Evolutionary conservation across 306 rosid species (phyloP).

Genomic region (Gastrolobium bilobum): DNA sequence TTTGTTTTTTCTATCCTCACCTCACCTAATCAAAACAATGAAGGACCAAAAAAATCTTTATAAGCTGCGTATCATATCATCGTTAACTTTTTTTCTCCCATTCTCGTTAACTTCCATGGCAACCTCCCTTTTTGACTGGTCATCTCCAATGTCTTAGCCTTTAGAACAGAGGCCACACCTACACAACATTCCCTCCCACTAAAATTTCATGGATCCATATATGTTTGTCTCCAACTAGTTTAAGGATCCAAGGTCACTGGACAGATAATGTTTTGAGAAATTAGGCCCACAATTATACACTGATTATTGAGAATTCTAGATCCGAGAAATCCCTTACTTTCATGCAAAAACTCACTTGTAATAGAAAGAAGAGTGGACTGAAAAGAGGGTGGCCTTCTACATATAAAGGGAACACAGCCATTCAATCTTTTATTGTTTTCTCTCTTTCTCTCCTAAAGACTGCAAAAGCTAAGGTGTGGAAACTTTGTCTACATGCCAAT

Average conservation of each 20-base stretch:
- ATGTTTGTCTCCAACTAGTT: conserved; percentile 49
- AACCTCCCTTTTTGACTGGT: conserved; percentile 77
- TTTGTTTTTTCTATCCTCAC: neutral
- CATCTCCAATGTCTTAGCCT: conserved; percentile 53
- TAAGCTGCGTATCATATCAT: conserved; percentile 47
- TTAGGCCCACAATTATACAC: conserved; percentile 63
- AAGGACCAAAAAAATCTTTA: conserved; percentile 50
- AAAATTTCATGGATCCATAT: conserved; percentile 43
- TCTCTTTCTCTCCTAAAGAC: conserved; percentile 61
- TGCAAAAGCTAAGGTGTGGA: conserved; percentile 84
- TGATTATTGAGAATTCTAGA: conserved; percentile 78
- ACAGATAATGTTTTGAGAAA: conserved; percentile 48
- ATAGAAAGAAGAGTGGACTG: conserved; percentile 50
- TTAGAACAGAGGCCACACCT: conserved; percentile 41
- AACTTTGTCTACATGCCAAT: conserved; percentile 85
- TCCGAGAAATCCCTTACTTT: conserved; percentile 93
- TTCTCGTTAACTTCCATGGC: conserved; percentile 64
- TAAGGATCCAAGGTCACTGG: conserved; percentile 64
- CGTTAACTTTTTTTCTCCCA: conserved; percentile 48
- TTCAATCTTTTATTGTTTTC: conserved; percentile 56
- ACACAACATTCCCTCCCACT: conserved; percentile 43
- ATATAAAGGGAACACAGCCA: conserved; percentile 48
- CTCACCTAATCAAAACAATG: conserved; percentile 19
- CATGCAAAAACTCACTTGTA: conserved; percentile 66
- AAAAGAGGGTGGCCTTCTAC: conserved; percentile 56